phyloP scores from a whole-genome alignment of 306 rosid species.

The Erythrophleum fordii region DNA sequence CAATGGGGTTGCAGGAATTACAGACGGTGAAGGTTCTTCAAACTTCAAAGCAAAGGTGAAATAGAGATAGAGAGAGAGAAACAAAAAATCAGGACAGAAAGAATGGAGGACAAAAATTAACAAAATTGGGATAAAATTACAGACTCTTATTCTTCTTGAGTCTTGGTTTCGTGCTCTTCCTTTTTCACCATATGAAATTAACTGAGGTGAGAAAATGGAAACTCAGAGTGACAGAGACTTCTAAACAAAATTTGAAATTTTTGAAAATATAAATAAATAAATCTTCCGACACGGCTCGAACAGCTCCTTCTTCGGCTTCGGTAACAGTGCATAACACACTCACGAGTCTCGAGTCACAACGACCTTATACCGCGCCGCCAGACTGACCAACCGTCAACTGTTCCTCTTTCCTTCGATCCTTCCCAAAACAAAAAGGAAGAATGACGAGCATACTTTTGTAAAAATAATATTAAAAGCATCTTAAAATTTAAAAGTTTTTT shows the following conservation, averaged over 20 bases:
- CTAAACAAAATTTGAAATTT: not conserved
- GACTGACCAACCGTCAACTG: slow-evolving; percentile 9
- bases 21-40: slow-evolving; percentile 36
- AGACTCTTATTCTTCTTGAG: not conserved
- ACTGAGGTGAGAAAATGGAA: slow-evolving; percentile 30
- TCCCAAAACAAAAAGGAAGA: too few species aligned
- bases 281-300: slow-evolving; percentile 22
- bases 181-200: slow-evolving; percentile 3
- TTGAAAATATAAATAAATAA: not conserved
- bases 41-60: slow-evolving; percentile 28
- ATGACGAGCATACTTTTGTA: too few species aligned
- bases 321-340: not conserved
- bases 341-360: not conserved
- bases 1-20: slow-evolving; percentile 31
- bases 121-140: not conserved
- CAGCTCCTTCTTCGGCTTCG: slow-evolving; percentile 19
- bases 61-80: not conserved
- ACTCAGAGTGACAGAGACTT: not conserved
- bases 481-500: too few species aligned
- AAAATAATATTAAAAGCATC: too few species aligned
- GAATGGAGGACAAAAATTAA: not conserved
- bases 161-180: slow-evolving; percentile 28
- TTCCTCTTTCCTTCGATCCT: not conserved
- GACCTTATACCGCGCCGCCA: not conserved
- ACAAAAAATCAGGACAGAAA: not conserved